phyloP scores from a whole-genome alignment of 805 yeast species.

The Schwanniomyces yamadae region DNA sequence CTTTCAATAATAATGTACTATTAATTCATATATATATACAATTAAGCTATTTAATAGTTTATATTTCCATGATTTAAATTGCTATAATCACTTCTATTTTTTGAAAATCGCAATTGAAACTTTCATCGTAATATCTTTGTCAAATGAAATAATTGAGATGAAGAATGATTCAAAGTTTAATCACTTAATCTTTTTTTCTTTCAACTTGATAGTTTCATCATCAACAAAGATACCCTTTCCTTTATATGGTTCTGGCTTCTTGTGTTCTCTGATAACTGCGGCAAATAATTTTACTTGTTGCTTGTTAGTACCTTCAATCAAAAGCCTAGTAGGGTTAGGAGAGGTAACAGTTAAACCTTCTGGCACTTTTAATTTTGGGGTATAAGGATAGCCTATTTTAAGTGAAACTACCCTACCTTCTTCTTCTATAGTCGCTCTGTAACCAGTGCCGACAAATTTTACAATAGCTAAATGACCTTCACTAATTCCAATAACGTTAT shows the following conservation, averaged over 20 bases:
- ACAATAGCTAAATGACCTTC: constrained; percentile 90
- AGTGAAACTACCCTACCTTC: constrained; percentile 61
- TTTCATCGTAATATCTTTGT: too few species aligned
- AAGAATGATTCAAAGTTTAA: constrained; percentile 13
- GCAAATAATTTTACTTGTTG: constrained; percentile 88
- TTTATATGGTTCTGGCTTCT: constrained; percentile 97
- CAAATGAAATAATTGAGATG: background rate
- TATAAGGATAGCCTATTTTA: constrained; percentile 85
- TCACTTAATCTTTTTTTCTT: constrained; percentile 89
- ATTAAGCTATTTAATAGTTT: constrained; percentile 1
- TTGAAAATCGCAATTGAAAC: too few species aligned
- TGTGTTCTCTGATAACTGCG: constrained; percentile 78
- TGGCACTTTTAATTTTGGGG: constrained; percentile 76
- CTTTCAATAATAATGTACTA: too few species aligned
- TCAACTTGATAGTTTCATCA: constrained; percentile 85
- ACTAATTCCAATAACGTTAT: constrained; percentile 81
- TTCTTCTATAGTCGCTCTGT: constrained; percentile 78
- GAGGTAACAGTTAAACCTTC: constrained; percentile 67
- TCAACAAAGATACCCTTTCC: constrained; percentile 96
- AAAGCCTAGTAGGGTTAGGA: constrained; percentile 83
- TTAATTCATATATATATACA: background rate
- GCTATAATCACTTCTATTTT: too few species aligned
- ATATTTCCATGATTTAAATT: too few species aligned
- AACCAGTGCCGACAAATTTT: constrained; percentile 95
- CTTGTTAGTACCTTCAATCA: constrained; percentile 84